Conservation (phyloP, 768 basidiomycete genomes). For the Imleria badia region DNA sequence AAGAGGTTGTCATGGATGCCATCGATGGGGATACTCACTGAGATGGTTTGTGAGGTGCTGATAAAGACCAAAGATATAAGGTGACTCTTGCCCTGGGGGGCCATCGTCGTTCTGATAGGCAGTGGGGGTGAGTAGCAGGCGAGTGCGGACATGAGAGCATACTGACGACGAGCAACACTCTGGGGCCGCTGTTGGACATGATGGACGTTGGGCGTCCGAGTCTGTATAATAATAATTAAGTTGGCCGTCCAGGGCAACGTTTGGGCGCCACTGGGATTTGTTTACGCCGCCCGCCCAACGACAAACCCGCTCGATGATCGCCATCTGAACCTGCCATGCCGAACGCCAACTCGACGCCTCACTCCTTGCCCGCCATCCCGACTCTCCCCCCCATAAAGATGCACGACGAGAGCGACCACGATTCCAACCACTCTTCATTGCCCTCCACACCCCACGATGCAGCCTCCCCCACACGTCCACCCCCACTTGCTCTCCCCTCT, state of each 20-base stretch:
- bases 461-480: slow-evolving; percentile 38
- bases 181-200: slow-evolving; percentile 19
- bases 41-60: slow-evolving; percentile 55
- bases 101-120: slow-evolving; percentile 75
- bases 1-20: slow-evolving; percentile 8
- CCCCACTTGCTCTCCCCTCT: slow-evolving; percentile 6
- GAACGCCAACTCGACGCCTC: slow-evolving; percentile 19
- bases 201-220: neutral
- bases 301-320: slow-evolving; percentile 14
- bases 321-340: slow-evolving; percentile 23
- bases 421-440: slow-evolving; percentile 24
- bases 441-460: slow-evolving; percentile 41
- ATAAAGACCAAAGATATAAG: slow-evolving; percentile 73
- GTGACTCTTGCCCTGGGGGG: slow-evolving; percentile 70
- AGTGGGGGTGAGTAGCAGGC: neutral
- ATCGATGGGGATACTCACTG: slow-evolving; percentile 40
- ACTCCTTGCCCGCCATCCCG: slow-evolving; percentile 38
- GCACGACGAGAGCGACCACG: slow-evolving; percentile 31
- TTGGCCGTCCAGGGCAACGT: slow-evolving; percentile 10
- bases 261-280: neutral
- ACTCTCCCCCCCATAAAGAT: slow-evolving; percentile 46
- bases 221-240: too few relatives aligned
- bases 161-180: slow-evolving; percentile 47
- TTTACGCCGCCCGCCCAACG: neutral
- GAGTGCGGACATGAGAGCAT: neutral